Base-by-base conservation (phyloP, 2,329 filamentous ascomycete genomes). In the Trichoderma sp. region DNA sequence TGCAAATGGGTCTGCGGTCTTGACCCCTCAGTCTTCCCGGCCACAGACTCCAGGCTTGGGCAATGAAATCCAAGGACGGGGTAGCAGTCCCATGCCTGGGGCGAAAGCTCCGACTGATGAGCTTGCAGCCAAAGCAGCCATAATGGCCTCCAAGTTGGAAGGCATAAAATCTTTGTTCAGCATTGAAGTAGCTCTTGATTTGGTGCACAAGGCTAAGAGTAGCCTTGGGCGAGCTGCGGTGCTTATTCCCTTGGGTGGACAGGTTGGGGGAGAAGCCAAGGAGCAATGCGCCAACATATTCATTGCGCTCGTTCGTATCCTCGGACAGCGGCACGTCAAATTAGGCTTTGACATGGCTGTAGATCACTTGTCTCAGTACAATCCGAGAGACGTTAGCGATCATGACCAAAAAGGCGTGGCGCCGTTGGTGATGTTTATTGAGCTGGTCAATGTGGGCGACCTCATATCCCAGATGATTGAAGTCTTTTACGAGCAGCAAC, bases 381-480 rank as follows among this genome's bases (percentile, higher is more conserved):
- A 97, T 80, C 95, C 97, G 56, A 92, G 95, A 18, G 93, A 97
- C 78, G 92, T 94, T 38, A 93, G 87, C 80, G 91, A 93, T 77
- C 91, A 93, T 78, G 90, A 90, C 80, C 88, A 92, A 78, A 87
- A 90, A 41, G 94, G 94, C 1, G 95, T 98, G 8, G 95, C 95
- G 73, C 97, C 97, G 2, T 89, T 99, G 4, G 95, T 98, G 63
- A 98, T 94, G 0, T 99, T 99, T 81, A 91, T 99, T 77, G 97
- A 99, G 85, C 90, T 99, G 33, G 97, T 99, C 83, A 99, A 99
- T 82, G 96, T 99, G 1, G 97, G 97, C 75, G 97, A 99, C 83
- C 88, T 99, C 75, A 99, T 99, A 80, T 95, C 97, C 76, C 97
- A 99, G 83, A 99, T 99, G 97, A 91, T 99, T 75, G 97, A 99